Percentiles rank a stretch among this genome's conserved stretches.
phyloP scores from a whole-genome alignment of 371 early-diverging fungal genomes.

The Umbelopsis sp. region DNA sequence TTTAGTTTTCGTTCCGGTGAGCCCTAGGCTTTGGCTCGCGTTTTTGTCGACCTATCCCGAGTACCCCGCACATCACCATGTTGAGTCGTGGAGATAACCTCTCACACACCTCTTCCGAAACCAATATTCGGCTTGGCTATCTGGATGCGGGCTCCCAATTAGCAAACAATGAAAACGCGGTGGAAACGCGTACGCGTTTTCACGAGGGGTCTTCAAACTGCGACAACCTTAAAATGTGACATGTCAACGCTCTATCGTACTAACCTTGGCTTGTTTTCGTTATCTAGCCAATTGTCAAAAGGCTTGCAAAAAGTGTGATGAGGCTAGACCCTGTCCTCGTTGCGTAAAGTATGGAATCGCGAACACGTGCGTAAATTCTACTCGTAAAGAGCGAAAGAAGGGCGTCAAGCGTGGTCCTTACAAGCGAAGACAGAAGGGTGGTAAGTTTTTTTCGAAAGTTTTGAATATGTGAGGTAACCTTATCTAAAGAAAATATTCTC shows the following conservation, averaged over 20 bases:
- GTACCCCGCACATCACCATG: no score
- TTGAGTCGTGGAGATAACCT: no score
- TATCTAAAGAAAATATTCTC: background rate
- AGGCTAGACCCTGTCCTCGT: slow-evolving; percentile 85
- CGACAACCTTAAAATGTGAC: background rate
- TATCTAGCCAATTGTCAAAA: slow-evolving; percentile 82
- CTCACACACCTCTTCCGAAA: no score
- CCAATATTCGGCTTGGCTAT: no score
- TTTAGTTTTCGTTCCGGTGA: background rate
- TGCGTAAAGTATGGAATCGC: slow-evolving; percentile 78
- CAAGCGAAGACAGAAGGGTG: slow-evolving; percentile 57
- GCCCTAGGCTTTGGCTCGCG: no score
- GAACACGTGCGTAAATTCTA: slow-evolving; percentile 79
- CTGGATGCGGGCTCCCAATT: slow-evolving; percentile 14
- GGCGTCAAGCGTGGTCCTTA: slow-evolving; percentile 89
- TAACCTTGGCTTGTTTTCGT: slow-evolving; percentile 7
- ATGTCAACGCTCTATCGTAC: background rate
- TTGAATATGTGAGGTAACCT: background rate
- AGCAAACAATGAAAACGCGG: slow-evolving; percentile 15
- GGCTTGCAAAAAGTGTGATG: slow-evolving; percentile 94
- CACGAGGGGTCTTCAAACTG: slow-evolving; percentile 8
- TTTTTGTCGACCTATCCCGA: no score
- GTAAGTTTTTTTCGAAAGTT: background rate
- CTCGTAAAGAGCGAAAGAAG: slow-evolving; percentile 83
- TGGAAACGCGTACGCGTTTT: slow-evolving; percentile 14